A percentile compares a stretch with the other conserved stretches of the same genome.
phyloP scores from a whole-genome alignment of 257 asterid genomes.

The Buddleja alternifolia region DNA sequence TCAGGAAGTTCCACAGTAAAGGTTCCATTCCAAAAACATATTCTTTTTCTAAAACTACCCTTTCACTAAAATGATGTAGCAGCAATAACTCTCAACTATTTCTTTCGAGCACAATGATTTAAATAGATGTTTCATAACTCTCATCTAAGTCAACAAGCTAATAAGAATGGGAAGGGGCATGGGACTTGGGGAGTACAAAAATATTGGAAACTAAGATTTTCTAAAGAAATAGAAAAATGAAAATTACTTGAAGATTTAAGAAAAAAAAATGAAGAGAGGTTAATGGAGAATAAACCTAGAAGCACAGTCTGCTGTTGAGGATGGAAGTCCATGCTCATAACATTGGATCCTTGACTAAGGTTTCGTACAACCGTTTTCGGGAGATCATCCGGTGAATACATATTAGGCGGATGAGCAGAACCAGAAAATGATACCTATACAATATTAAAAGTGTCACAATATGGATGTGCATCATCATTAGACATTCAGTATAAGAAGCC shows the following conservation, averaged over 20 bases:
- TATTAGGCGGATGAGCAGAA: constrained; percentile 70
- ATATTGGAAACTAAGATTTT: background rate
- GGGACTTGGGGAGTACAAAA: background rate
- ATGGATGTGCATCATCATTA: constrained; percentile 17
- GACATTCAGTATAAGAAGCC: background rate
- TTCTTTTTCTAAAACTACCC: no score
- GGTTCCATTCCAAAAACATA: no score
- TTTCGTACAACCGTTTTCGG: constrained; percentile 85
- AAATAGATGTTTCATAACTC: no score
- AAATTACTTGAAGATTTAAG: constrained; percentile 1
- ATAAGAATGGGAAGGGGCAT: no score
- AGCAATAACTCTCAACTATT: no score
- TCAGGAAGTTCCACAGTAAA: no score
- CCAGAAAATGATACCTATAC: constrained; percentile 87
- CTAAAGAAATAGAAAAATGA: background rate
- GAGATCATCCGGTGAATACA: constrained; percentile 88
- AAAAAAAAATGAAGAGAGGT: constrained; percentile 10
- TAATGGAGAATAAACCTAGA: constrained; percentile 56
- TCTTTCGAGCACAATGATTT: no score
- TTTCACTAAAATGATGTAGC: no score
- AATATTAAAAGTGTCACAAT: constrained; percentile 24
- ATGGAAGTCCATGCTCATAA: constrained; percentile 99
- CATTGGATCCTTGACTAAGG: constrained; percentile 93
- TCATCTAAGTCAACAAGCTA: no score
- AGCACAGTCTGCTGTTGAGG: constrained; percentile 96